phyloP scores from a whole-genome alignment of 768 basidiomycete genomes.

The Tricholoma hemisulphureum region DNA sequence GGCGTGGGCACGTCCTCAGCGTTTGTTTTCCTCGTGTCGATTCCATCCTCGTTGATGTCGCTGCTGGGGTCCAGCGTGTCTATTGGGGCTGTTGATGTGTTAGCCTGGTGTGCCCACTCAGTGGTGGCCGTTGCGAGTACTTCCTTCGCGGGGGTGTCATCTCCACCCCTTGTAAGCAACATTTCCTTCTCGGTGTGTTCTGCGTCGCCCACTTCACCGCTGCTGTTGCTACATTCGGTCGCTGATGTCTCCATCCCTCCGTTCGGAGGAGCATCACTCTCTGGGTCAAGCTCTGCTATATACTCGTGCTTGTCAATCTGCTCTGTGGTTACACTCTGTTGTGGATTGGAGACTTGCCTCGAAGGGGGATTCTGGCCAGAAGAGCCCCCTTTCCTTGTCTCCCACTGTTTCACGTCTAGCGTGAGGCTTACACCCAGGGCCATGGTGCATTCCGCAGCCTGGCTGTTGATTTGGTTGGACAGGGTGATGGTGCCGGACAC shows the following conservation, averaged over 20 bases:
- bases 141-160: neutral
- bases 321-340: slow-evolving; percentile 13
- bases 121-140: neutral
- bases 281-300: too few species aligned
- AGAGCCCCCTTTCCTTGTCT: neutral
- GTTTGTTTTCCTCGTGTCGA: neutral
- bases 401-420: too few species aligned
- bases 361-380: neutral
- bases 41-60: neutral
- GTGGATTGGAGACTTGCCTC: neutral
- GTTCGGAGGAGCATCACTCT: too few species aligned
- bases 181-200: too few species aligned
- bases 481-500: neutral
- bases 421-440: neutral
- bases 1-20: neutral
- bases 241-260: too few species aligned
- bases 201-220: too few species aligned
- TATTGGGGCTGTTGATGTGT: neutral
- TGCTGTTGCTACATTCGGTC: too few species aligned
- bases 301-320: slow-evolving; percentile 25
- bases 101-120: too few species aligned
- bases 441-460: neutral
- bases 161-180: too few species aligned
- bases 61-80: too few species aligned
- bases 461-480: neutral